Percentiles rank a stretch among this genome's conserved stretches.
Evolutionary conservation across 2,329 filamentous ascomycete species (phyloP).

Genomic region (Penicillium sp.): DNA sequence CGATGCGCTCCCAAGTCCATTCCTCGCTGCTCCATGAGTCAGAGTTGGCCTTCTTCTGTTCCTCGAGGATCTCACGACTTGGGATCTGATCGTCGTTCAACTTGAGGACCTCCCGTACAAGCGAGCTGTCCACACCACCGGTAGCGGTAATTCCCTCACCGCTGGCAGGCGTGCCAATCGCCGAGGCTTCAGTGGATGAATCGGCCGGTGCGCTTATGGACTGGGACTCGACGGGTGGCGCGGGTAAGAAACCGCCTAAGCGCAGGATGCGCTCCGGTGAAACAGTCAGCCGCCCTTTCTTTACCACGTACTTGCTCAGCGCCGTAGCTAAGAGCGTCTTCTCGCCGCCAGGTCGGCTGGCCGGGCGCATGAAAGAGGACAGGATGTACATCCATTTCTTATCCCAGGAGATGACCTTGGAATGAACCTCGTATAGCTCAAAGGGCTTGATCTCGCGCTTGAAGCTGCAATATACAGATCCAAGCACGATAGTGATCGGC

Average conservation of each 20-base stretch:
- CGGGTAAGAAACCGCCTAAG: constrained; percentile 72
- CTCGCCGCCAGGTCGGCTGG: constrained; percentile 51
- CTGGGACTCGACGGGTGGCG: constrained; percentile 61
- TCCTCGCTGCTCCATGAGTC: constrained; percentile 41
- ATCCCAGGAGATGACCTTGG: constrained; percentile 71
- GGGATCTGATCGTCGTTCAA: constrained; percentile 34
- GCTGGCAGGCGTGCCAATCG: constrained; percentile 34
- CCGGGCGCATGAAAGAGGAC: constrained; percentile 67
- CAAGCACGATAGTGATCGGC: constrained; percentile 66
- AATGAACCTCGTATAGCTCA: constrained; percentile 72
- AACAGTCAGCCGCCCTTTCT: constrained; percentile 79
- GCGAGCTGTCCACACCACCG: constrained; percentile 36
- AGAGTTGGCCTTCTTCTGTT: constrained; percentile 34
- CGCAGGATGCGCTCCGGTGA: constrained; percentile 75
- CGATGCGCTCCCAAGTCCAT: constrained; percentile 64
- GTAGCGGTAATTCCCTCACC: constrained; percentile 37
- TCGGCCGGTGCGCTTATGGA: constrained; percentile 22
- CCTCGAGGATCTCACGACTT: constrained; percentile 29
- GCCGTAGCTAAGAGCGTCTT: constrained; percentile 71
- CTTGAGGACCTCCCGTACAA: constrained; percentile 40
- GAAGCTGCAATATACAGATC: constrained; percentile 73
- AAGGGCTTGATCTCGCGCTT: constrained; percentile 71
- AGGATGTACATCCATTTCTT: constrained; percentile 79
- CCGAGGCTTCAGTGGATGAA: constrained; percentile 27
- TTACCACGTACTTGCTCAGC: constrained; percentile 79